Percentiles rank a stretch among this genome's conserved stretches.
phyloP scores from a whole-genome alignment of 2,329 filamentous ascomycete genomes.

The Neofusicoccum umdonicola region DNA sequence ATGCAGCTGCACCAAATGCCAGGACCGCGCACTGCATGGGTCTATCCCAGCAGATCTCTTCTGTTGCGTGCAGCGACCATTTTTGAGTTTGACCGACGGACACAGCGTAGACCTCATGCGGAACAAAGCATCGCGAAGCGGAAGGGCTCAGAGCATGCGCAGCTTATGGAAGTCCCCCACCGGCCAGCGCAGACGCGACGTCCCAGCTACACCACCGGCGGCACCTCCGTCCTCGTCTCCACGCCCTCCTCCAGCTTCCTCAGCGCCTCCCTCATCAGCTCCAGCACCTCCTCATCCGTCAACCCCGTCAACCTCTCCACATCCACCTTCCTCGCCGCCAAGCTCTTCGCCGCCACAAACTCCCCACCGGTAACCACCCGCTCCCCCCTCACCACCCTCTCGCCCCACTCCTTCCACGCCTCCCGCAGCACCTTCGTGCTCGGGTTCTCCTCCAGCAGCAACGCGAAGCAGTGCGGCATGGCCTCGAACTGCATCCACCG shows the following conservation, averaged over 20 bases:
- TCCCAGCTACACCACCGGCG: background rate
- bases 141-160: too few relatives aligned
- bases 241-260: background rate
- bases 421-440: slow-evolving; percentile 19
- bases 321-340: slow-evolving; percentile 28
- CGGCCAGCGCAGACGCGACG: background rate
- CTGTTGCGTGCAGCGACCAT: too few relatives aligned
- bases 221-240: background rate
- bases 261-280: slow-evolving; percentile 27
- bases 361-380: slow-evolving; percentile 25
- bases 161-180: too few relatives aligned
- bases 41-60: too few relatives aligned
- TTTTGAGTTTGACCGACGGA: too few relatives aligned
- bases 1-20: too few relatives aligned
- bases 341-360: slow-evolving; percentile 31
- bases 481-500: slow-evolving; percentile 72
- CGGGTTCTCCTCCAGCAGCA: slow-evolving; percentile 35
- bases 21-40: too few relatives aligned
- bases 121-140: too few relatives aligned
- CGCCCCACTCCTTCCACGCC: slow-evolving; percentile 11
- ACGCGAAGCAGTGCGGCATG: slow-evolving; percentile 71
- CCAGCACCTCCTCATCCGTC: slow-evolving; percentile 31
- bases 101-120: too few relatives aligned
- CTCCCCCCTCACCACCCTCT: background rate
- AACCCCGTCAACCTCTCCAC: slow-evolving; percentile 29